Evolutionary conservation across 768 basidiomycete species (phyloP), one percentile per base, ranked within the genome.

Genomic region (Serpula lacrymans): DNA sequence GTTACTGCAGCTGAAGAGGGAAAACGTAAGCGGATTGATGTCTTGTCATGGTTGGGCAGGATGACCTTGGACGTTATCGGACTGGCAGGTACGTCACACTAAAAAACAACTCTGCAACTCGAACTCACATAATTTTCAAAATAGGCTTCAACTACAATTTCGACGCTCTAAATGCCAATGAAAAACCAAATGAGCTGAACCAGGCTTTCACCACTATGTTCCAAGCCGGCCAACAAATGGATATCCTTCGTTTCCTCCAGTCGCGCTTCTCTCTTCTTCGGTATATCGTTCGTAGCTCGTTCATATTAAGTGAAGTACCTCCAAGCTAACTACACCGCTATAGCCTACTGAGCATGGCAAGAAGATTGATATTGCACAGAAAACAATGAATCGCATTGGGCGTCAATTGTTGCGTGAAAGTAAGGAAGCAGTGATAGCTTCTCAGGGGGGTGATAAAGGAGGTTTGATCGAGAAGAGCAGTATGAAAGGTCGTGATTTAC

Each of bases 381-480:
- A 42, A 1, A 73, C 67, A 0, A 80, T 81, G 65, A 42, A 49
- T 11, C 63, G 69, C 8, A 75, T 84, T 34, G 82, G 77, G 5
- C 52, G 52, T 12, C 60, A 75, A 24, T 60, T 84, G 6, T 45
- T 81, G 14, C 42, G 47, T 6, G 66, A 75, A 6, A 82, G 78
- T 49, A 82, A 81, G 47, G 57, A 57, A 3, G 60, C 52, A 8
- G 59, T 70, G 6, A 43, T 49, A 8, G 45, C 46, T 9, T 21
- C 47, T 18, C 37, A 40, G 7, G 53, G 51, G 9, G 51, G 43
- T 2, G 50, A 55, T 29, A 45, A 49, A 6, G 36, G 61, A 18
- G 55, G 55, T 6, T 58, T 53, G 29, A 62, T 65, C 8, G 55
- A 67, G 61, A 59, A 64, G 43, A 54, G 57, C n/a, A 51, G 37